Evolutionary conservation across 345 rosid genomes (phyloP).

Genomic region (Salix exigua): DNA sequence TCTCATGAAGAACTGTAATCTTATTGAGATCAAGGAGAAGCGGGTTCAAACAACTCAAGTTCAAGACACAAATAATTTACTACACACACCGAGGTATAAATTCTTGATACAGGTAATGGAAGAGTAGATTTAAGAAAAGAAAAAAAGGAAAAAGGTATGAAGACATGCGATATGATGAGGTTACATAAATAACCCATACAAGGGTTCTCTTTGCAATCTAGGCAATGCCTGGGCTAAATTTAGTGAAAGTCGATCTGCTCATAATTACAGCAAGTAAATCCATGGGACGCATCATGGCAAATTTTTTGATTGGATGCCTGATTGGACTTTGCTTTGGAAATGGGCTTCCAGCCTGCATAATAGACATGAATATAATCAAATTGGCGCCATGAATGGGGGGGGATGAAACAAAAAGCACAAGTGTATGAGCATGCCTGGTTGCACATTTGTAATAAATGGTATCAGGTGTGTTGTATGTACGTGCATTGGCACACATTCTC

Average conservation of each 20-base stretch:
- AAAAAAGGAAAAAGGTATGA: not conserved
- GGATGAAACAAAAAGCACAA: not conserved
- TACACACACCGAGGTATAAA: no score
- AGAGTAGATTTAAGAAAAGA: no score
- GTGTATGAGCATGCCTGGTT: slow-evolving; percentile 46
- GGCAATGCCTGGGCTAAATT: not conserved
- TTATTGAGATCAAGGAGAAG: no score
- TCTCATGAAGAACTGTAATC: no score
- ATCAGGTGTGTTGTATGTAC: slow-evolving; percentile 85
- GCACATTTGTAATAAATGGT: slow-evolving; percentile 91
- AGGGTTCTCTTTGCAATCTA: not conserved
- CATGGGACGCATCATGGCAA: slow-evolving; percentile 30
- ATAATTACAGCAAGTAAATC: not conserved
- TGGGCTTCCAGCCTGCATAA: slow-evolving; percentile 76
- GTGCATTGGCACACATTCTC: slow-evolving; percentile 89
- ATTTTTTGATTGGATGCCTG: slow-evolving; percentile 68
- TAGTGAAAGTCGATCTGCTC: not conserved
- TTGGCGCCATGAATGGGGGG: not conserved
- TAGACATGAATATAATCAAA: not conserved
- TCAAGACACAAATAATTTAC: no score
- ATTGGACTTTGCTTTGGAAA: slow-evolving; percentile 82
- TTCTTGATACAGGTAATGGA: no score
- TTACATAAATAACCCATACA: not conserved
- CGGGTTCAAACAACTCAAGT: no score
- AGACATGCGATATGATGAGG: not conserved